Base-by-base conservation (phyloP, 1,139 yeast genomes). In the Geotrichum macrosporum region DNA sequence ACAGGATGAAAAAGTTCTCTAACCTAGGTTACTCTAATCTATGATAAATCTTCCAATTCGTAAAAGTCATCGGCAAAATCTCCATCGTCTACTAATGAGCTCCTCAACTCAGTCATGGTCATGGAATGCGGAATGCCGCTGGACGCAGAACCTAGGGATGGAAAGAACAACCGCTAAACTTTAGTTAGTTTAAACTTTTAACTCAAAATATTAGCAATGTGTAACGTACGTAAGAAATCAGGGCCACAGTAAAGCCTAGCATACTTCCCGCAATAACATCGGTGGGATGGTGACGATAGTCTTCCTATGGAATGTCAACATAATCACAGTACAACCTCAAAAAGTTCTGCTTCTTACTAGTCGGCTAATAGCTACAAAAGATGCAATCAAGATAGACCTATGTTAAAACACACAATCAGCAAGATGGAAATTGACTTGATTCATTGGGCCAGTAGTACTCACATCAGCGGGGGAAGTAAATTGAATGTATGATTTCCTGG, bases 251-350 rank as follows among this genome's bases (percentile, higher is more conserved):
- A 2, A 67, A 55, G 2, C 87, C 87, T 9, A 82, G 60, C 1
- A 67, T 12, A 0, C 74, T 65, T 1, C 95, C 95, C 42, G 77
- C 62, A 1, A 77, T 55, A 16, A 85, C 75, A 61, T 85, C 95
- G 31, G 76, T 67, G 57, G 80, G 81, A 62, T 84, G 88, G 59
- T 85, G 95, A 57, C 89, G 70, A 61, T 83, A 84, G 60, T 85
- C 94, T 58, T 80, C 83, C 13, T 47, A n/a, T 15, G 30, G n/a
- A 13, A n/a, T 5, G 33, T 10, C 24, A 30, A 12, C n/a, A 8
- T 5, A 35, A 24, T 3, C 21, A n/a, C n/a, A n/a, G n/a, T n/a
- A n/a, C 13, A 39, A 35, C 10, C 48, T 79, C 62, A 0, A 83
- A 82, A 50, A 80, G 57, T 42, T 48, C 9, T 47, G 32, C 6